Percentiles rank a stretch among this genome's conserved stretches.
These are phyloP conservation scores for Fusarium albidum DNA, from an alignment of 2,329 filamentous ascomycete species.

Conservation along the genomic window DNA sequence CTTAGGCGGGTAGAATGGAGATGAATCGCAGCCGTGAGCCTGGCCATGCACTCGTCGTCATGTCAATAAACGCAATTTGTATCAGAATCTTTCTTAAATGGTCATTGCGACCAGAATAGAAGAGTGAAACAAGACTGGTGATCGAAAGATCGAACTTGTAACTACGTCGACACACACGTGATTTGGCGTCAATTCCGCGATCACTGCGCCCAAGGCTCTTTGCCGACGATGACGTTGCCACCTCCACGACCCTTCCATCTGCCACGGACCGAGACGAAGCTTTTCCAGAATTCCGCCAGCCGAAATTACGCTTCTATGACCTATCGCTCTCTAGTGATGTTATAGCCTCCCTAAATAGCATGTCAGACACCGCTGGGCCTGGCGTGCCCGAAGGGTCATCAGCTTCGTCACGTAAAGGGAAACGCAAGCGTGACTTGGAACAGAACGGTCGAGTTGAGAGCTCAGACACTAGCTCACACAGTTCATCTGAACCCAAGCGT, in stretches of 20 bases:
- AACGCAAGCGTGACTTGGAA: slow-evolving; percentile 34
- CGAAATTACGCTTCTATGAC: not conserved
- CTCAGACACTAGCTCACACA: slow-evolving; percentile 17
- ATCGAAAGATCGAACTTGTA: not conserved
- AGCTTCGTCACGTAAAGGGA: slow-evolving; percentile 15
- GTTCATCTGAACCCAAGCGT: slow-evolving; percentile 8
- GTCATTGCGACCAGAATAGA: not conserved
- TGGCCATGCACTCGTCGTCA: slow-evolving; percentile 31
- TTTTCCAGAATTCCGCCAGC: not conserved
- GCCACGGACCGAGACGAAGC: not conserved
- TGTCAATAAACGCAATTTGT: slow-evolving; percentile 30
- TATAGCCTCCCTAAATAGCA: slow-evolving; percentile 5
- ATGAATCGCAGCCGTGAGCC: slow-evolving; percentile 25
- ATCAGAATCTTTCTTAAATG: not conserved
- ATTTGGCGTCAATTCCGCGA: slow-evolving; percentile 49
- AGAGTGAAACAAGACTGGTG: not conserved
- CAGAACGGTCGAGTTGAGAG: slow-evolving; percentile 8
- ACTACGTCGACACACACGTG: slow-evolving; percentile 43
- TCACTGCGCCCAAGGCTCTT: not conserved
- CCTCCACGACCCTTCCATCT: slow-evolving; percentile 8
- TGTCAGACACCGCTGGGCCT: slow-evolving; percentile 7
- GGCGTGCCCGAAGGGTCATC: not conserved
- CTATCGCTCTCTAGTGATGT: slow-evolving; percentile 2
- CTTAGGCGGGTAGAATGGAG: slow-evolving; percentile 14
- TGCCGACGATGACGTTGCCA: slow-evolving; percentile 30